Base-by-base conservation (phyloP, 2,329 filamentous ascomycete species). In the Lachnellula hyalina region DNA sequence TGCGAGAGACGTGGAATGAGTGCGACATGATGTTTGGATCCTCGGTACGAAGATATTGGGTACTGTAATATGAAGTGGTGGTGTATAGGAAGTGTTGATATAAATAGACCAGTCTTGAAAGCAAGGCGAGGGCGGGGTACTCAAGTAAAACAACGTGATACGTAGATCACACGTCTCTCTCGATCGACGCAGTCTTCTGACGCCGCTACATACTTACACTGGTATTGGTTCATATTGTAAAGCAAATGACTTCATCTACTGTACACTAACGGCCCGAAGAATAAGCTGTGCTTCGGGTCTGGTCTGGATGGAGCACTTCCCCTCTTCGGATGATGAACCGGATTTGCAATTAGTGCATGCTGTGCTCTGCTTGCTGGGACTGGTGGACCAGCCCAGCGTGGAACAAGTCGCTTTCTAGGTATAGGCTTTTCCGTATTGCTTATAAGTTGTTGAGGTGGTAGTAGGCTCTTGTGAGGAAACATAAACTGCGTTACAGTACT, bases 1-100 rank as follows among this genome's bases (percentile, higher is more conserved):
- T 53, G 14, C 49, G 51, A 12, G 53, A 41, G 36, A 59, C 49
- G 21, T 64, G 60, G 34, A 63, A 59, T 9, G 56, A 55, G 35
- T 58, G 59, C 1, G 59, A 42, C 58, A 61, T 64, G 11, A 11
- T 11, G 28, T 32, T 32, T 9, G 8, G 28, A 28, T 28, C 28
- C 28, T 28, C 2, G 28, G 9, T 32, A 32, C 28, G 11, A 32
- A 32, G 4, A 32, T 32, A 32, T 32, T 12, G 9, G 4, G 3
- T 32, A 25, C 21, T 21, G 6, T 25, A 32, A 11, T 32, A 9
- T 32, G 28, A 11, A 32, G 28, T 11, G 28, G 9, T 32, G 9
- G 4, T 32, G 28, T 32, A 11, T 32, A 32, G 9, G 28, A 11
- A 32, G 9, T 4, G 28, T 11, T 12, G 9, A 32, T 47, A 17